phyloP scores from a whole-genome alignment of 768 basidiomycete genomes.

The Auriscalpium orientale region DNA sequence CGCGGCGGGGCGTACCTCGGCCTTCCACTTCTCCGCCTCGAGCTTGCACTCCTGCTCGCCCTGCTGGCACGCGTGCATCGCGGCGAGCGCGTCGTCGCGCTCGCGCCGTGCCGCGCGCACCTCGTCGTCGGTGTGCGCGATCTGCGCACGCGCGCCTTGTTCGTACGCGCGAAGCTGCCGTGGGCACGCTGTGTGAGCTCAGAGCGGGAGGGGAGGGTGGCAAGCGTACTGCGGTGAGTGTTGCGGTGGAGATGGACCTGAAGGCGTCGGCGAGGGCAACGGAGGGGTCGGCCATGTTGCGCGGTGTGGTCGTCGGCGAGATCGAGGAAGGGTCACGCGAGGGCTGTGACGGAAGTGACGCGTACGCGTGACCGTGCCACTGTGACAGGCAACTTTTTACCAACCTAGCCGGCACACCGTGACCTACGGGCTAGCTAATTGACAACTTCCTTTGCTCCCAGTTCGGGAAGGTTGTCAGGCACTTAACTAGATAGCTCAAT shows the following conservation, averaged over 20 bases:
- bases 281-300: conserved; percentile 19
- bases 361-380: no score
- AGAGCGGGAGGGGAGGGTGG: not conserved
- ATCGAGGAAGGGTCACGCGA: no score
- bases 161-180: conserved; percentile 11
- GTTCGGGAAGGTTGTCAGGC: no score
- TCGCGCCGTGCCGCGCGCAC: conserved; percentile 8
- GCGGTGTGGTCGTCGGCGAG: no score
- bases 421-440: no score
- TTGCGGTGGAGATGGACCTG: conserved; percentile 32
- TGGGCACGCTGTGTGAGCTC: not conserved
- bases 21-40: conserved; percentile 14
- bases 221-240: conserved; percentile 31
- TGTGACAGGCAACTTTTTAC: no score
- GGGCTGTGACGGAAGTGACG: no score
- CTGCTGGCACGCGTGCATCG: conserved; percentile 4
- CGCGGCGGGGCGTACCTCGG: conserved; percentile 5
- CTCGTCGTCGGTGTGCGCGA: conserved; percentile 9
- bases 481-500: no score
- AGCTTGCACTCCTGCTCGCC: conserved; percentile 3
- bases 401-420: no score
- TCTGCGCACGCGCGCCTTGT: conserved; percentile 8
- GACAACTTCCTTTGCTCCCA: no score
- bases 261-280: conserved; percentile 35
- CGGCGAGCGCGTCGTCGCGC: conserved; percentile 12